phyloP scores from a whole-genome alignment of 495 filamentous ascomycete genomes.

The Neurospora sp. region DNA sequence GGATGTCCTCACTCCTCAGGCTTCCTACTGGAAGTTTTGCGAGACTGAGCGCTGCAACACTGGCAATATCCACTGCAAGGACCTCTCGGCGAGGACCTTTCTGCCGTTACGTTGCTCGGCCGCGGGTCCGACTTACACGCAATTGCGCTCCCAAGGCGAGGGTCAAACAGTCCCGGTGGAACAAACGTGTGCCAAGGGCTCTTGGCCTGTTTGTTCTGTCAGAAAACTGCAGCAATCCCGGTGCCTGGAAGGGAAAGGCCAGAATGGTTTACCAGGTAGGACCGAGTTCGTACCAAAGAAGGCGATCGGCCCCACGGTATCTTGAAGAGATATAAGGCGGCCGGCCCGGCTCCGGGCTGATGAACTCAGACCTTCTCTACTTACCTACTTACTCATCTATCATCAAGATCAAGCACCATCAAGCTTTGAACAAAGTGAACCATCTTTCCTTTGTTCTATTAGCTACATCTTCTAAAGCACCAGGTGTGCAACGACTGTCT shows the following conservation, averaged over 20 bases:
- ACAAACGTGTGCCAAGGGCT: background rate
- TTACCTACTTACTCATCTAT: background rate
- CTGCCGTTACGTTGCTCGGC: background rate
- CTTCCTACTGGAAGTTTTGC: background rate
- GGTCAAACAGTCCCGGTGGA: background rate
- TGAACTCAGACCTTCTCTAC: background rate
- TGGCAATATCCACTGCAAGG: background rate
- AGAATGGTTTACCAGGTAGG: background rate
- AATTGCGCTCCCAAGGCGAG: background rate
- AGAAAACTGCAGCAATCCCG: background rate
- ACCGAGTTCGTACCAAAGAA: background rate
- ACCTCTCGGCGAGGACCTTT: background rate
- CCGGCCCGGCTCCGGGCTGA: background rate
- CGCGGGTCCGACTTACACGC: background rate
- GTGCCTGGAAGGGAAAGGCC: background rate
- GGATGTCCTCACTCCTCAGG: background rate
- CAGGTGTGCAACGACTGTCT: conserved; percentile 3
- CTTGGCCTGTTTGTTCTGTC: background rate
- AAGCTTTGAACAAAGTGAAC: background rate
- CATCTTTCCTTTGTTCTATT: background rate
- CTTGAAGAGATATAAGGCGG: background rate
- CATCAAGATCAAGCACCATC: background rate
- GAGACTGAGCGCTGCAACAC: background rate
- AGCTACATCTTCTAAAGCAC: conserved; percentile 2
- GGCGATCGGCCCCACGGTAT: background rate